Conservation (phyloP, 352 stramenopile species). For the Pythium phragmiticola region DNA sequence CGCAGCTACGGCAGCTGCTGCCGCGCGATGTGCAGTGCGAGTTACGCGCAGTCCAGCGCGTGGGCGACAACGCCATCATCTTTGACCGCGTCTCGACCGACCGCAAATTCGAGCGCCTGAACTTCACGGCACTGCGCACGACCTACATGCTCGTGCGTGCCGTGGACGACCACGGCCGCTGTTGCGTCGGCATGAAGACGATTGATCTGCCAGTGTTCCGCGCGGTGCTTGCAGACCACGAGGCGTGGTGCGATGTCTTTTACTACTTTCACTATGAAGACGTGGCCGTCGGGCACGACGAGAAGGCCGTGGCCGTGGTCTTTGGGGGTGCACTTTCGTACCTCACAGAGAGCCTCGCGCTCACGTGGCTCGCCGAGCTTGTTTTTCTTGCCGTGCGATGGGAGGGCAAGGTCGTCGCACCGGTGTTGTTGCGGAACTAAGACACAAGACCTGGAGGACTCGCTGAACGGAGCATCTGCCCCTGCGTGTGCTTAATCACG, state of each 20-base stretch:
- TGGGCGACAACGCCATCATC: conserved; percentile 42
- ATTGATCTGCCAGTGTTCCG: conserved; percentile 52
- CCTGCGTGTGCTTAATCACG: too few relatives aligned
- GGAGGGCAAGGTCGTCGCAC: conserved; percentile 46
- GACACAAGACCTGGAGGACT: not conserved
- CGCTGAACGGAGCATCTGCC: too few relatives aligned
- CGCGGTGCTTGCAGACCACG: conserved; percentile 35
- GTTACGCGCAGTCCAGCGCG: conserved; percentile 42
- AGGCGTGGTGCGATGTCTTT: conserved; percentile 65
- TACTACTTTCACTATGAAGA: conserved; percentile 59
- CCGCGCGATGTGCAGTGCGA: conserved; percentile 38
- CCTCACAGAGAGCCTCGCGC: conserved; percentile 44
- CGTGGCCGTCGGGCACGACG: conserved; percentile 2
- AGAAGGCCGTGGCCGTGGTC: conserved; percentile 20
- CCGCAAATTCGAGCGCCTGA: conserved; percentile 23
- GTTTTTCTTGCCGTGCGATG: conserved; percentile 61
- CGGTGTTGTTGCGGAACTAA: conserved; percentile 28
- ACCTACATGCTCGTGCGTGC: conserved; percentile 46
- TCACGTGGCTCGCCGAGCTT: conserved; percentile 50
- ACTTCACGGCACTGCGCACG: conserved; percentile 44
- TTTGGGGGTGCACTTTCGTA: conserved; percentile 59
- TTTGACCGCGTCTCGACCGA: conserved; percentile 51
- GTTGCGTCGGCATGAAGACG: conserved; percentile 59
- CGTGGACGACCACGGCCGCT: conserved; percentile 25
- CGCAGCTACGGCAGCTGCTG: conserved; percentile 35